These are phyloP conservation scores for Volvariella surrecta DNA, from an alignment of 1,284 basidiomycete species.

Conservation along the genomic window DNA sequence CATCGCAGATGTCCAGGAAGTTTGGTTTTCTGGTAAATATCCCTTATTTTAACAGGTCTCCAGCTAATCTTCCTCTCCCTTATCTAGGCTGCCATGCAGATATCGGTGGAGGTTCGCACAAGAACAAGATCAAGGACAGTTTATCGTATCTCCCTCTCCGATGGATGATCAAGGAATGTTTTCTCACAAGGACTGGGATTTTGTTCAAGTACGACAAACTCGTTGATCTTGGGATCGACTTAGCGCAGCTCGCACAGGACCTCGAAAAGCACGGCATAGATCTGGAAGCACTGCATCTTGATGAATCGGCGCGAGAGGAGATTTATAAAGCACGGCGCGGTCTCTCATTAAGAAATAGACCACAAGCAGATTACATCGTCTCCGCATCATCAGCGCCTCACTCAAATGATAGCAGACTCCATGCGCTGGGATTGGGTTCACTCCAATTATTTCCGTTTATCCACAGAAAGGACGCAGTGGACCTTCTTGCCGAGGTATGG, in stretches of 20 bases:
- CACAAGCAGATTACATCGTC: not conserved
- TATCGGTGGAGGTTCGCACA: constrained; percentile 19
- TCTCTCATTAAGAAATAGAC: not conserved
- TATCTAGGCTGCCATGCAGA: constrained; percentile 18
- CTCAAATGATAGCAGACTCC: no score
- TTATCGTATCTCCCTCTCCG: constrained; percentile 17
- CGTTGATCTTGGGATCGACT: constrained; percentile 11
- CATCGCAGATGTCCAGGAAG: constrained; percentile 15
- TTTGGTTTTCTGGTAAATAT: constrained; percentile 14
- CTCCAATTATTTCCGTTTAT: no score
- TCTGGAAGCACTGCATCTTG: constrained; percentile 8
- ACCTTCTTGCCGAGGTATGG: constrained; percentile 13
- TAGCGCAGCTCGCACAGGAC: constrained; percentile 10
- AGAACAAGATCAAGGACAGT: constrained; percentile 13
- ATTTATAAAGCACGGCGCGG: not conserved
- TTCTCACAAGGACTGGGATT: constrained; percentile 13
- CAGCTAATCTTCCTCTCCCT: not conserved
- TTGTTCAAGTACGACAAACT: constrained; percentile 13
- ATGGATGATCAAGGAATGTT: constrained; percentile 19
- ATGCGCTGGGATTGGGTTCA: not conserved
- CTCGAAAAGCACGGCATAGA: constrained; percentile 7
- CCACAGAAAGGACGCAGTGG: constrained; percentile 5
- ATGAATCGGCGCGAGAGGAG: constrained; percentile 3
- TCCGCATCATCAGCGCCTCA: no score
- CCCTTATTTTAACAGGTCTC: not conserved